Conservation (phyloP, 164 flowering plant species). For the Stephania yunnanensis region DNA sequence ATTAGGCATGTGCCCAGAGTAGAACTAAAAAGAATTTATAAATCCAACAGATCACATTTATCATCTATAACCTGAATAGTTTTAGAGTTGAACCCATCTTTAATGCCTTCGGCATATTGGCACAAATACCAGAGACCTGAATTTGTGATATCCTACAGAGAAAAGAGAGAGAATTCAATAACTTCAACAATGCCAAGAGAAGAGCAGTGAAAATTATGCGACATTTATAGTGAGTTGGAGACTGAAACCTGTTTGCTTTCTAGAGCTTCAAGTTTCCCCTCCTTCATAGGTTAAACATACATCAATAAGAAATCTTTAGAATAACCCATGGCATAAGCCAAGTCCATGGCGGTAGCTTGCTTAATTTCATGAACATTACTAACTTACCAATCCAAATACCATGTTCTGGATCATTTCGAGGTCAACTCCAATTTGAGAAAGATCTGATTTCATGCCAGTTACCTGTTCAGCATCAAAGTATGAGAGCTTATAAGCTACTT, state of each 20-base stretch:
- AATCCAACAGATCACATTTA: background rate
- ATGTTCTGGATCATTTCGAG: constrained; percentile 43
- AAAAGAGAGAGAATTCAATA: background rate
- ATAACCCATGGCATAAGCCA: background rate
- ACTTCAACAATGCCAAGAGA: background rate
- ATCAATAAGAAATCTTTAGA: constrained; percentile 12
- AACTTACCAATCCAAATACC: constrained; percentile 57
- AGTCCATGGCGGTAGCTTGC: background rate
- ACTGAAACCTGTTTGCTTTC: constrained; percentile 61
- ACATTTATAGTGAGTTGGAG: background rate
- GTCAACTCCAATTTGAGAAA: constrained; percentile 58
- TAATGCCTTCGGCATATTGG: constrained; percentile 49
- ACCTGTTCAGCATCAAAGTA: constrained; percentile 35
- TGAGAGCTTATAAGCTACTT: background rate
- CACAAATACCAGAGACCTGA: constrained; percentile 71
- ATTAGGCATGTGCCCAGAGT: background rate
- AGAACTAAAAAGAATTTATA: background rate
- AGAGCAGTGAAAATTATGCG: background rate
- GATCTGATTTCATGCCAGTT: constrained; percentile 38
- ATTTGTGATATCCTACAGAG: constrained; percentile 58
- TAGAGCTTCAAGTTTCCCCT: constrained; percentile 53
- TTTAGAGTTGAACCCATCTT: constrained; percentile 36
- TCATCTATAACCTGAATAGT: constrained; percentile 35
- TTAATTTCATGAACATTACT: background rate
- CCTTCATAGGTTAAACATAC: constrained; percentile 33